phyloP scores from a whole-genome alignment of 768 basidiomycete genomes.

The Tylopilus cervinicoccineus region DNA sequence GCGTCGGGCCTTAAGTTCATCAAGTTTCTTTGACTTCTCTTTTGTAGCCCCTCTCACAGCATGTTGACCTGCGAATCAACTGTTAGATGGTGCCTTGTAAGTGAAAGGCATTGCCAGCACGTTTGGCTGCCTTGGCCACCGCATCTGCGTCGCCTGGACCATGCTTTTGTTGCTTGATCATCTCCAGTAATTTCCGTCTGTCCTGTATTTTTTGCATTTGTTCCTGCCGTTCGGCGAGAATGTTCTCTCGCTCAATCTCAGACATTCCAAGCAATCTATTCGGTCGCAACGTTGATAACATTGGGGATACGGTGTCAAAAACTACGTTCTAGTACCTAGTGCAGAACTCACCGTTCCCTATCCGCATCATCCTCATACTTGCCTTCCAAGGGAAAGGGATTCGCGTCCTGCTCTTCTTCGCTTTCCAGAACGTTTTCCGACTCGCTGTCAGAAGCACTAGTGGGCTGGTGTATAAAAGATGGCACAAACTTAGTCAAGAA shows the following conservation, averaged over 20 bases:
- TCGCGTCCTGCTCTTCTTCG: conserved; percentile 49
- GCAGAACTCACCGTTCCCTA: conserved; percentile 63
- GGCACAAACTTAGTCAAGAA: conserved; percentile 1
- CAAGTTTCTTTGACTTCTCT: conserved; percentile 74
- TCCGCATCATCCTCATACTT: conserved; percentile 87
- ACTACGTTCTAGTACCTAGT: conserved; percentile 23
- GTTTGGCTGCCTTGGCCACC: conserved; percentile 72
- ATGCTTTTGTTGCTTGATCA: conserved; percentile 64
- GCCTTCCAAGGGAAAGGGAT: conserved; percentile 88
- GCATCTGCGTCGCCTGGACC: conserved; percentile 49
- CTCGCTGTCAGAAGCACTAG: conserved; percentile 38
- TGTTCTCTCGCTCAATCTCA: conserved; percentile 87
- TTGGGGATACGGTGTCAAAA: conserved; percentile 23
- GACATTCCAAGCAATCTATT: conserved; percentile 71
- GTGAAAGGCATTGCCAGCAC: conserved; percentile 38
- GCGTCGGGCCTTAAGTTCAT: conserved; percentile 81
- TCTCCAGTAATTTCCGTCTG: conserved; percentile 64
- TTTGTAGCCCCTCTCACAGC: conserved; percentile 69
- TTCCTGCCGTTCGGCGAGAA: conserved; percentile 76
- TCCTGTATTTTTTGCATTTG: conserved; percentile 75
- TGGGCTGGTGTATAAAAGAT: conserved; percentile 1
- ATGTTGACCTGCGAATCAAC: conserved; percentile 57
- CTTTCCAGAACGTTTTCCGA: conserved; percentile 60
- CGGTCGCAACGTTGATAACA: conserved; percentile 3
- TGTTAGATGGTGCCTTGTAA: conserved; percentile 7